Evolutionary conservation across 495 filamentous ascomycete genomes (phyloP), one percentile per base, ranked within the genome.

Genomic region (Penicillium angulare): DNA sequence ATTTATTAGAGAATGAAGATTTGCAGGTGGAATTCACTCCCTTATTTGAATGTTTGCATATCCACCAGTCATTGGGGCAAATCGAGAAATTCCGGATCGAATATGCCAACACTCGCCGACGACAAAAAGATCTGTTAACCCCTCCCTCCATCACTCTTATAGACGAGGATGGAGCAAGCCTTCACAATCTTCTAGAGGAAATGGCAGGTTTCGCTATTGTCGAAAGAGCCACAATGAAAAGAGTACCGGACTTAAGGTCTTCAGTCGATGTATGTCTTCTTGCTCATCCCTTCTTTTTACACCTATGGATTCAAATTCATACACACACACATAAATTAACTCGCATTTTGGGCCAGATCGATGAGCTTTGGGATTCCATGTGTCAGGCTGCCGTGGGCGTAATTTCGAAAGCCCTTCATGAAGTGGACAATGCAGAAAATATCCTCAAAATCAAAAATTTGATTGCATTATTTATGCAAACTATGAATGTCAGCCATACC

Each of bases 361-460:
- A 97, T 60, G 92, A 96, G 64, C 78, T 99, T 5, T 99, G 93
- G 93, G 92, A 97, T 62, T 96, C 92, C 0, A 92, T 97, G 90
- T 97, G 92, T 59, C 88, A 95, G 59, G 83, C 82, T 18, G 86
- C 90, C 5, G 88, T 96, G 47, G 78, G 73, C 18, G 73, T 96
- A 29, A 92, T 95, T 54, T 82, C 84, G 0, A 87, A 81, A 52
- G 86, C 90, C 9, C 71, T 97, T 7, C 74, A 79, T 26, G 82
- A 85, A 21, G 83, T 97, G 32, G 84, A 85, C 23, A 90, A 92
- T 61, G 89, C 91, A 7, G 89, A 96, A 54, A 80, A 83, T 10
- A 69, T 99, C 29, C 73, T 96, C 12, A 92, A 93, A 60, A 92
- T 95, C 52, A 97, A 97, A 67, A 89, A 89, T 35, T 76, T 92